Percentiles rank a stretch among this genome's conserved stretches.
phyloP scores from a whole-genome alignment of 2,329 filamentous ascomycete genomes.

The Eurotiales sp. region DNA sequence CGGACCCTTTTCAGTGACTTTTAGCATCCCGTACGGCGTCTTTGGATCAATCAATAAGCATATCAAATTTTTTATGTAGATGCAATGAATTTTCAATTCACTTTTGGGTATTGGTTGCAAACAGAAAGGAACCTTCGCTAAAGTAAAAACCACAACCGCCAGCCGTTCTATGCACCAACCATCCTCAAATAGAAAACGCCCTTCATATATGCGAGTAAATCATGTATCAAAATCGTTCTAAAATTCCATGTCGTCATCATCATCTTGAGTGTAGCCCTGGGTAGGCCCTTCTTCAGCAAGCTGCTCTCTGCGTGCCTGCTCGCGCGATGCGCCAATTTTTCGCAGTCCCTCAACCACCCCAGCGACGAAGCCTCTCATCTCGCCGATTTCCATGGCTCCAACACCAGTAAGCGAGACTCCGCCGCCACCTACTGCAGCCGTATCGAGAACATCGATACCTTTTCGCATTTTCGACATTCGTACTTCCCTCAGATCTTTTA shows the following conservation, averaged over 20 bases:
- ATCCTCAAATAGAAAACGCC: conserved; percentile 16
- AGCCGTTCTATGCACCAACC: conserved; percentile 3
- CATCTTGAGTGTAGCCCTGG: conserved; percentile 43
- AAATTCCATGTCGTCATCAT: conserved; percentile 54
- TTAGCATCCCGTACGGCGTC: conserved; percentile 17
- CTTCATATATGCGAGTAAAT: conserved; percentile 13
- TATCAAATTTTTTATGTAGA: conserved; percentile 7
- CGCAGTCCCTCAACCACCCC: conserved; percentile 84
- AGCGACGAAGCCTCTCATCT: conserved; percentile 76
- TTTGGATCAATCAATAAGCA: conserved; percentile 4
- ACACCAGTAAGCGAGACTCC: conserved; percentile 77
- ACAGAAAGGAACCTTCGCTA: conserved; percentile 11
- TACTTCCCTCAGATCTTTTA: conserved; percentile 82
- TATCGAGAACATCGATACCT: conserved; percentile 67
- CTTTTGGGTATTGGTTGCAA: conserved; percentile 8
- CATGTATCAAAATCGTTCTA: conserved; percentile 22
- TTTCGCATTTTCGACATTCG: conserved; percentile 83
- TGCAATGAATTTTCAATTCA: conserved; percentile 16
- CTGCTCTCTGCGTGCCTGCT: conserved; percentile 71
- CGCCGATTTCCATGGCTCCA: conserved; percentile 87
- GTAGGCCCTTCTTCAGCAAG: conserved; percentile 64
- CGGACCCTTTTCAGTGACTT: not conserved
- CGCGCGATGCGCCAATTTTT: conserved; percentile 75
- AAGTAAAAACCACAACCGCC: conserved; percentile 18
- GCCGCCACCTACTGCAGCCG: conserved; percentile 47